Evolutionary conservation across 768 basidiomycete genomes (phyloP).

Genomic region (Pisolithus sp.): DNA sequence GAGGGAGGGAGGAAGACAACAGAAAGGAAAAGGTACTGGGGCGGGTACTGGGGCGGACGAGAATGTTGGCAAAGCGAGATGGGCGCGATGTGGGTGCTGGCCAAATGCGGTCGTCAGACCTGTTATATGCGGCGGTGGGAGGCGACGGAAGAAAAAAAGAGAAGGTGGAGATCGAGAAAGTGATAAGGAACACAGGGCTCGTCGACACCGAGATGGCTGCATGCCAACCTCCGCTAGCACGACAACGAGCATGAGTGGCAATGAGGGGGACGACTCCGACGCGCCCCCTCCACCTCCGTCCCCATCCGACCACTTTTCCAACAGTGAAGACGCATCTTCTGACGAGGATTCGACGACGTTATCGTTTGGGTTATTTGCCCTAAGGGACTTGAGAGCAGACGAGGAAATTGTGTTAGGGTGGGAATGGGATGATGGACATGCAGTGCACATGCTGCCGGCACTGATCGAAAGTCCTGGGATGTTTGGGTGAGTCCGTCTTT

Average conservation of each 20-base stretch:
- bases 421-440: slow-evolving; percentile 96
- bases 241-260: too few species aligned
- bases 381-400: slow-evolving; percentile 62
- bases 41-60: neutral
- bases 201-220: neutral
- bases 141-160: slow-evolving; percentile 14
- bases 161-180: slow-evolving; percentile 1
- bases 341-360: slow-evolving; percentile 36
- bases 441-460: slow-evolving; percentile 71
- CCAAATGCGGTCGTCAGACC: slow-evolving; percentile 44
- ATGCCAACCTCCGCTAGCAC: too few species aligned
- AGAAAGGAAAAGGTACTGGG: neutral
- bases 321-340: slow-evolving; percentile 13
- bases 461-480: slow-evolving; percentile 50
- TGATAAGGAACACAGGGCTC: neutral
- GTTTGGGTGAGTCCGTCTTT: slow-evolving; percentile 46
- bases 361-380: slow-evolving; percentile 76
- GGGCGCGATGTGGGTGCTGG: slow-evolving; percentile 48
- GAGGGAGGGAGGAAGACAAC: neutral
- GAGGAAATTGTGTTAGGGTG: slow-evolving; percentile 89
- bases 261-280: too few species aligned
- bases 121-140: slow-evolving; percentile 30
- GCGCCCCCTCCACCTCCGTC: too few species aligned
- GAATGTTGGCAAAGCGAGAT: slow-evolving; percentile 39
- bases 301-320: slow-evolving; percentile 7